phyloP scores from a whole-genome alignment of 441 rosid species.

The Euphorbia schlechtendalii region DNA sequence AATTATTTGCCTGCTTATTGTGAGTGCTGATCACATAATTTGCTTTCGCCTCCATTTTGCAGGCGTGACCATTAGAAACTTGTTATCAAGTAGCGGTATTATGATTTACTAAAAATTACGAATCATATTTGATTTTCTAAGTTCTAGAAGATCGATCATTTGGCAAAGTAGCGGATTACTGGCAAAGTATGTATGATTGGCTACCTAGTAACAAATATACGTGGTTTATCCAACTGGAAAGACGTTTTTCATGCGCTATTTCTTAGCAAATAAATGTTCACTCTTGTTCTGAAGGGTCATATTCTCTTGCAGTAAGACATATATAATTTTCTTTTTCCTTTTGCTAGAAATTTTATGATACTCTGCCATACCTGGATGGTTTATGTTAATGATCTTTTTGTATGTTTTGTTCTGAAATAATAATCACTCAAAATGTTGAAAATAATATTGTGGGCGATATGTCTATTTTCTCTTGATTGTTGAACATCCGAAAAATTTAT shows the following conservation, averaged over 20 bases:
- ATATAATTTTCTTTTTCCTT: too few relatives aligned
- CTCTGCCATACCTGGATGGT: not conserved
- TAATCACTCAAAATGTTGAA: too few relatives aligned
- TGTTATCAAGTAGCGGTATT: not conserved
- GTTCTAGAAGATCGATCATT: too few relatives aligned
- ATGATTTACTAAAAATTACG: not conserved
- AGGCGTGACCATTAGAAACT: not conserved
- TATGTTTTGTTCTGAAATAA: not conserved
- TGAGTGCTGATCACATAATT: not conserved
- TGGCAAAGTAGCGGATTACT: not conserved
- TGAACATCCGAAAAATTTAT: too few relatives aligned
- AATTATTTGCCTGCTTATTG: not conserved
- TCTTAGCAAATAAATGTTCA: not conserved
- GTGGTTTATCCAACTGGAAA: not conserved
- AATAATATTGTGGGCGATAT: too few relatives aligned
- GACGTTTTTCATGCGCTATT: not conserved
- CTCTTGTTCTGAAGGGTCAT: not conserved
- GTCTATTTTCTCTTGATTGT: too few relatives aligned
- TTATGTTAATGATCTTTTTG: not conserved
- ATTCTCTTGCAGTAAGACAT: too few relatives aligned
- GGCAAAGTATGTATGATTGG: not conserved
- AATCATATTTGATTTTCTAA: not conserved
- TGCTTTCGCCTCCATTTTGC: not conserved
- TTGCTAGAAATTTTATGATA: not conserved
- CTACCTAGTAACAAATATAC: not conserved